phyloP scores from a whole-genome alignment of 169 alveolate species.

The Plasmodium vivax region DNA sequence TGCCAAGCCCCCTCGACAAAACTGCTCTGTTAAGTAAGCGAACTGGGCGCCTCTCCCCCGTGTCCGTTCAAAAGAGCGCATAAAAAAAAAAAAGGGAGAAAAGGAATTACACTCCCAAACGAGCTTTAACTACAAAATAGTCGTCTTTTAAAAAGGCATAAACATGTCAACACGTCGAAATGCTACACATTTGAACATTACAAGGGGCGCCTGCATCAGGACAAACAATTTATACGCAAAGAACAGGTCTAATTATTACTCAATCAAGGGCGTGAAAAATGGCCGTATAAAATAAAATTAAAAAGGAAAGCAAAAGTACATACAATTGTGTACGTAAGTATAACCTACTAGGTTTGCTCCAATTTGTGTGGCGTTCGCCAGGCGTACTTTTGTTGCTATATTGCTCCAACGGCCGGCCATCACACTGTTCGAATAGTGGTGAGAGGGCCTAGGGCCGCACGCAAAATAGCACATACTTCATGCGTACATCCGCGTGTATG shows the following conservation, averaged over 20 bases:
- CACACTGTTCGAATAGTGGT: not conserved
- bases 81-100: not conserved
- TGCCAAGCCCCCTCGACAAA: not conserved
- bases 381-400: not conserved
- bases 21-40: not conserved
- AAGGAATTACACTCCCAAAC: not conserved
- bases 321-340: not conserved
- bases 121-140: not conserved
- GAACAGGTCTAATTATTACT: not conserved
- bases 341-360: not conserved
- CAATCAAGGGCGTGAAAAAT: not conserved
- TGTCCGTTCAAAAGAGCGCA: not conserved
- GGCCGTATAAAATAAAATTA: not conserved
- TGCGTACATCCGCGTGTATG: not conserved
- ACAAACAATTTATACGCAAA: not conserved
- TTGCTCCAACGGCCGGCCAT: not conserved
- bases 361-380: not conserved
- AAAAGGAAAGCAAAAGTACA: not conserved
- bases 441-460: not conserved
- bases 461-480: not conserved
- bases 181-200: not conserved
- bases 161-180: not conserved
- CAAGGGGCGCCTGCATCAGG: not conserved
- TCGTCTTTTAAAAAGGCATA: not conserved
- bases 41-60: not conserved